Conservation (phyloP, 73 alveolate genomes). For the Blepharisma japonicum region DNA sequence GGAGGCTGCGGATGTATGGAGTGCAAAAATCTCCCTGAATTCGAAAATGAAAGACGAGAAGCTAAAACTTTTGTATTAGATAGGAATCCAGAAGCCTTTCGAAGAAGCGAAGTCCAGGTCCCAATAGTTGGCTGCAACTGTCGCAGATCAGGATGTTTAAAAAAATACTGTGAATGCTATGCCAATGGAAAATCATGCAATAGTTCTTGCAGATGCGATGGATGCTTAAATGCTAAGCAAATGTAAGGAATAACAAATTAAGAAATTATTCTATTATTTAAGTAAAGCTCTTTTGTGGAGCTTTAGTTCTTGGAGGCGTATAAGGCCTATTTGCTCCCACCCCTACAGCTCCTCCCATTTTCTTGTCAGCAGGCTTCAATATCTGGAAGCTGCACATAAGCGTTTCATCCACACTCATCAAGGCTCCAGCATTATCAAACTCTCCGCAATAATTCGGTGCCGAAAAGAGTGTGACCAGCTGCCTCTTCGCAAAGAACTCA, state of each 20-base stretch:
- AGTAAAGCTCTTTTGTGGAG: too few relatives aligned
- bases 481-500: slow-evolving; percentile 91
- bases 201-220: slow-evolving; percentile 8
- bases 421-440: slow-evolving; percentile 92
- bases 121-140: neutral
- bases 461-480: slow-evolving; percentile 88
- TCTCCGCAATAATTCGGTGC: slow-evolving; percentile 98
- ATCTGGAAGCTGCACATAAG: slow-evolving; percentile 92
- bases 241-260: too few relatives aligned
- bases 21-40: slow-evolving; percentile 51
- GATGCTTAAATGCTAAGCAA: neutral
- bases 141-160: neutral
- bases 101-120: neutral
- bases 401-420: slow-evolving; percentile 93
- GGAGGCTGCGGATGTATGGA: slow-evolving; percentile 55
- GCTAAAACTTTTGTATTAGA: slow-evolving; percentile 39
- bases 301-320: too few relatives aligned
- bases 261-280: too few relatives aligned
- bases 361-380: slow-evolving; percentile 82
- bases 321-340: too few relatives aligned
- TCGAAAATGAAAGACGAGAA: slow-evolving; percentile 37
- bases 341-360: too few relatives aligned
- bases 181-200: neutral
- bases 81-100: slow-evolving; percentile 60
- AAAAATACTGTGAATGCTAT: neutral